A percentile compares a stretch with the other conserved stretches of the same genome.
These are phyloP conservation scores for Phytophthora megakarya DNA, from an alignment of 352 stramenopile species.

Conservation along the genomic window DNA sequence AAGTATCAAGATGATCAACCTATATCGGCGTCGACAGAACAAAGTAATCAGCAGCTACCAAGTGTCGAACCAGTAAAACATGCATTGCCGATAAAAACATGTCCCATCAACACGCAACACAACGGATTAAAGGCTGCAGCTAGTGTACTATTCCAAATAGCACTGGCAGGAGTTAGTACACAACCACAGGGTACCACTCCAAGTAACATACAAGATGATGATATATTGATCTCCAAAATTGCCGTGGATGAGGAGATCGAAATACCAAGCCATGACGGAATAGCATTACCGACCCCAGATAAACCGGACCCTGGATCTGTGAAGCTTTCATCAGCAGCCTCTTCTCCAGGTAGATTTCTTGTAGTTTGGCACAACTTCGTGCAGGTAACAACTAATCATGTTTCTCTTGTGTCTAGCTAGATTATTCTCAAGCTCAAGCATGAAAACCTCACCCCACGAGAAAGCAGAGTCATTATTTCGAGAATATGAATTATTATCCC, in stretches of 20 bases:
- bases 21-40: constrained; percentile 1
- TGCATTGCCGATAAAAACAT: not conserved
- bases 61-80: not conserved
- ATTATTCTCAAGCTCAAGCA: constrained; percentile 15
- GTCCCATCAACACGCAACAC: constrained; percentile 12
- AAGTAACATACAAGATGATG: not conserved
- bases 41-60: constrained; percentile 9
- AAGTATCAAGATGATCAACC: constrained; percentile 53
- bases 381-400: constrained; percentile 11
- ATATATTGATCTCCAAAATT: no score
- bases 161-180: constrained; percentile 37
- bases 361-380: not conserved
- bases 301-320: constrained; percentile 11
- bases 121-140: constrained; percentile 35
- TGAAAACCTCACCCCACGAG: constrained; percentile 19
- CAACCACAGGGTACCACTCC: constrained; percentile 1
- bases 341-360: constrained; percentile 16
- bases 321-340: constrained; percentile 14
- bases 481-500: constrained; percentile 9
- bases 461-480: constrained; percentile 5
- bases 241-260: constrained; percentile 2
- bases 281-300: not conserved
- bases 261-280: not conserved
- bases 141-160: constrained; percentile 45
- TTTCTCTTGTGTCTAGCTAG: constrained; percentile 25